Conservation (phyloP, 73 alveolate species). For the Paramecium octaurelia region DNA sequence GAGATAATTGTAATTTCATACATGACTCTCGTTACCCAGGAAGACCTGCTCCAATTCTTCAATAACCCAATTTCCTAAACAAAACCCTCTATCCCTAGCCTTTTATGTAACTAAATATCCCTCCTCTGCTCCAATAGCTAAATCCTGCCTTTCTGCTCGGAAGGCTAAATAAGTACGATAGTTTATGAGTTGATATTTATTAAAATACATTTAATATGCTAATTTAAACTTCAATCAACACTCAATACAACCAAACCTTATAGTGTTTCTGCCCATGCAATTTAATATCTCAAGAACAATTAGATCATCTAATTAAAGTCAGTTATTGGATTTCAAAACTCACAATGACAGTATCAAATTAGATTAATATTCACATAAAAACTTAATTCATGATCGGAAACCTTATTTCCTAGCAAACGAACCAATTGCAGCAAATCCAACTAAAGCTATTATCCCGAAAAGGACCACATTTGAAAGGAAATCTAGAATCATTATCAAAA, state of each 20-base stretch:
- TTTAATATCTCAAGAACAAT: not conserved
- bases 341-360: not conserved
- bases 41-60: not conserved
- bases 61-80: not conserved
- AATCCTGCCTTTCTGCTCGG: not conserved
- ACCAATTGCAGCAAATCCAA: not conserved
- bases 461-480: not conserved
- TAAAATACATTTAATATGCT: not conserved
- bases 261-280: not conserved
- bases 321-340: not conserved
- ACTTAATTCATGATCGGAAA: not conserved
- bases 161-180: not conserved
- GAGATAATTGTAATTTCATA: slow-evolving; percentile 87
- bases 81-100: not conserved
- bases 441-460: not conserved
- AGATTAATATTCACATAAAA: not conserved
- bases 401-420: not conserved
- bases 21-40: slow-evolving; percentile 88
- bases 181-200: slow-evolving; percentile 1
- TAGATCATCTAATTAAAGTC: not conserved
- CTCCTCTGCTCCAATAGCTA: not conserved
- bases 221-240: not conserved
- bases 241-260: not conserved
- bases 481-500: not conserved
- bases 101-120: not conserved